phyloP scores from a whole-genome alignment of 2,329 filamentous ascomycete genomes.

The Aureobasidium sp. region DNA sequence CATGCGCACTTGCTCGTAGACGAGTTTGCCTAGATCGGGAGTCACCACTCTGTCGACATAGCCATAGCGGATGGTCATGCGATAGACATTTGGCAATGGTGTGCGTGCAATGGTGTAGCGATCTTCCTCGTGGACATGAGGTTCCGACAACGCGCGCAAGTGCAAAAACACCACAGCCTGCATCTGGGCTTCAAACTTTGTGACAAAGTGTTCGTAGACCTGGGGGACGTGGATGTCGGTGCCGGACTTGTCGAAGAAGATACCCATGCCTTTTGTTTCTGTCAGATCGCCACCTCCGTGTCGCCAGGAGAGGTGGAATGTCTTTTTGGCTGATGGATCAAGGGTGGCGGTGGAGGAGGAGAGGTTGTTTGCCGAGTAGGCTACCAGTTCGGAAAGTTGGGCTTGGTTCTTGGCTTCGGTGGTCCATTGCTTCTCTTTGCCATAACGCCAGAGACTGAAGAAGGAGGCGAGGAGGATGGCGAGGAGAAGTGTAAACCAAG shows the following conservation, averaged over 20 bases:
- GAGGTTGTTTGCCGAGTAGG: conserved; percentile 15
- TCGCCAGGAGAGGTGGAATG: conserved; percentile 30
- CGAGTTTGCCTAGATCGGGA: conserved; percentile 19
- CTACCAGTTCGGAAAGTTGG: conserved; percentile 39
- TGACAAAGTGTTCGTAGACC: conserved; percentile 21
- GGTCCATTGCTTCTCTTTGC: conserved; percentile 69
- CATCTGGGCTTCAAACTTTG: conserved; percentile 20
- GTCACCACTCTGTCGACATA: conserved; percentile 21
- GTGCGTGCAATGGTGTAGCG: conserved; percentile 19
- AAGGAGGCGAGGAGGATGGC: conserved; percentile 53
- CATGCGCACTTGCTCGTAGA: conserved; percentile 20
- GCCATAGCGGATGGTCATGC: conserved; percentile 21
- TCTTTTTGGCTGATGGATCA: background rate
- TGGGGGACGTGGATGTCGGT: conserved; percentile 47
- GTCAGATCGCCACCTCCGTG: conserved; percentile 37
- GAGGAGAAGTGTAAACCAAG: conserved; percentile 68
- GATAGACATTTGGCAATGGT: conserved; percentile 19
- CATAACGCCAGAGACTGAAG: conserved; percentile 70
- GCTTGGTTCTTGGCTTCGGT: conserved; percentile 58
- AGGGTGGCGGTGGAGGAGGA: conserved; percentile 22
- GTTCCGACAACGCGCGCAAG: conserved; percentile 19
- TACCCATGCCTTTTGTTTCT: conserved; percentile 48
- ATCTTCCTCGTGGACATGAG: conserved; percentile 19
- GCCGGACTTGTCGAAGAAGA: conserved; percentile 74
- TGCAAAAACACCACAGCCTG: conserved; percentile 22